Evolutionary conservation across 495 filamentous ascomycete species (phyloP), one percentile per base, ranked within the genome.

Genomic region (Thermothielavioides terrestris): DNA sequence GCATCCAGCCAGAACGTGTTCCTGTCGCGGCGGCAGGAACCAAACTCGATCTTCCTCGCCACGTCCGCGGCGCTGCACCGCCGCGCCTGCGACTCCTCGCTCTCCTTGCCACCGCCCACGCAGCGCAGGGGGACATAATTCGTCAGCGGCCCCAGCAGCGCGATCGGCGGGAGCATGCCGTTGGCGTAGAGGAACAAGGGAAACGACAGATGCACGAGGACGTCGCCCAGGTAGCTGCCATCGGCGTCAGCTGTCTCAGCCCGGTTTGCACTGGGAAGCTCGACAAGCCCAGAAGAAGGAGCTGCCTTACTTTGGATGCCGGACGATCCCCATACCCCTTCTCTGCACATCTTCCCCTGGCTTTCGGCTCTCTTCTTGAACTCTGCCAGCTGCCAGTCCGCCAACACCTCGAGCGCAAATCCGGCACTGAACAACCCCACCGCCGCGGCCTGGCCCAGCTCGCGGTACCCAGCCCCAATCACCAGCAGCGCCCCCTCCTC

Each of bases 121-220:
- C 64, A 74, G 34, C 77, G 76, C 1, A 82, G 68, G 66, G 75
- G 80, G 18, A 72, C 6, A 59, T 81, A 81, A 61, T 81, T 81
- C 18, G 75, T 69, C 11, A 81, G 11, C 0, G 75, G 76, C 0
- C 78, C 79, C 4, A 82, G 57, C 5, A 81, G 52, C 2, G 73
- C 69, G 12, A 79, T 53, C 0, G 78, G 78, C 35, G 74, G 68
- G 31, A 80, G 72, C 25, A 71, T 65, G 43, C 73, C 72, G 10
- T 72, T 70, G 23, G 70, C 59, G 57, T 73, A 77, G 11, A 82
- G 63, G 15, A 77, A 56, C 7, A 75, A 54, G 0, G 70, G 68
- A 60, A 74, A 77, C 14, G 72, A 75, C 32, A 70, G 36, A 50
- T 82, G 79, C 6, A 78, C 66, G 15, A 82, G 62, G 1, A 71